Percentiles rank a stretch among this genome's conserved stretches.
Conservation (phyloP, 257 asterid genomes). For the Verbascum thapsus region DNA sequence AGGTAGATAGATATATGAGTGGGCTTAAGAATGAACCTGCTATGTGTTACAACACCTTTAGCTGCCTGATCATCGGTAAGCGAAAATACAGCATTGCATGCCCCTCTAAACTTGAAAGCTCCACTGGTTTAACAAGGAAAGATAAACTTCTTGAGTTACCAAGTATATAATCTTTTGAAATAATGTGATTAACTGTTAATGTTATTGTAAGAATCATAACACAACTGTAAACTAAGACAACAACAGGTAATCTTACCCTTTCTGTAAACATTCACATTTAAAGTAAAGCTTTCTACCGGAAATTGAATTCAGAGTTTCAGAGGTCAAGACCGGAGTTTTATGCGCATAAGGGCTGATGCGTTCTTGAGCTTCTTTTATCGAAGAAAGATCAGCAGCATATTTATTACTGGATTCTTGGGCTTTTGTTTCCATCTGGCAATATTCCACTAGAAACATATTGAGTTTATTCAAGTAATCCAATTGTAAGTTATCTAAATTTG, state of each 20-base stretch:
- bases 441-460: slow-evolving; percentile 22
- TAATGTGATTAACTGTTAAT: too few species aligned
- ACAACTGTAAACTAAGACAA: too few species aligned
- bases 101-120: slow-evolving; percentile 93
- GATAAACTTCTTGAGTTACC: not conserved
- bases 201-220: too few species aligned
- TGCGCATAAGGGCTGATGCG: slow-evolving; percentile 58
- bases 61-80: slow-evolving; percentile 77
- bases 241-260: slow-evolving; percentile 64
- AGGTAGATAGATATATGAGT: not conserved
- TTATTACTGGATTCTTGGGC: slow-evolving; percentile 31
- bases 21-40: slow-evolving; percentile 59
- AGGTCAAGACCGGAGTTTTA: slow-evolving; percentile 74
- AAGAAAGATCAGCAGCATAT: slow-evolving; percentile 82
- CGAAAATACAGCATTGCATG: slow-evolving; percentile 91
- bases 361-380: slow-evolving; percentile 68
- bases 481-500: slow-evolving; percentile 4
- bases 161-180: too few species aligned
- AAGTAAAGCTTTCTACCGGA: slow-evolving; percentile 74
- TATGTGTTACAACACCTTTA: slow-evolving; percentile 87
- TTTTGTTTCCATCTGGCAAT: slow-evolving; percentile 57
- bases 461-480: not conserved
- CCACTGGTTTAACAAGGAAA: slow-evolving; percentile 52
- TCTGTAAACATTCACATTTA: slow-evolving; percentile 93
- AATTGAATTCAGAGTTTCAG: slow-evolving; percentile 70